phyloP scores from a whole-genome alignment of 2,329 filamentous ascomycete genomes.

The Colletotrichum coccodes region DNA sequence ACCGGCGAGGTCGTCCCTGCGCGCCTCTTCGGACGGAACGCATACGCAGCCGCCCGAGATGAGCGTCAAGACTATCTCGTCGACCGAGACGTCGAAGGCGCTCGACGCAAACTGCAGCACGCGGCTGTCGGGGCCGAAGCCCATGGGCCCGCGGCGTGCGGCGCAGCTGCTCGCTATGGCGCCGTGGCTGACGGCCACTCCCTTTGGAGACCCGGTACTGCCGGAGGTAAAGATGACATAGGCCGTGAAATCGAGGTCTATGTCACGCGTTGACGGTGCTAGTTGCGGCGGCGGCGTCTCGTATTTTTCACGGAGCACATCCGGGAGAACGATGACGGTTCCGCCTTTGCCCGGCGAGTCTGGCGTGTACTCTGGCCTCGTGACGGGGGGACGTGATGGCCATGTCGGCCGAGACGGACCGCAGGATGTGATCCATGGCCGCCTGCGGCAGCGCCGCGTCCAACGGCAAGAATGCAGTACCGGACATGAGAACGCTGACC shows the following conservation, averaged over 20 bases:
- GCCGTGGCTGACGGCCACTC: neutral
- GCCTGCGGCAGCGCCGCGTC: no score
- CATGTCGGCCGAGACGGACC: no score
- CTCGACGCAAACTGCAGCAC: constrained; percentile 24
- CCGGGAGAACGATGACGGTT: neutral
- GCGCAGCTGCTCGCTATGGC: no score
- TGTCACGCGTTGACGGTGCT: neutral
- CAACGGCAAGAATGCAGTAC: neutral
- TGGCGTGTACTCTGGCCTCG: neutral
- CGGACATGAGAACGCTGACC: neutral
- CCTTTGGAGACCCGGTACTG: neutral
- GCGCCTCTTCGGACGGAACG: neutral
- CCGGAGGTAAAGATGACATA: neutral
- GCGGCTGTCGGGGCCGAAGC: neutral
- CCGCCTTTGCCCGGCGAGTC: neutral
- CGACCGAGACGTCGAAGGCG: constrained; percentile 10
- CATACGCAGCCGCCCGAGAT: neutral
- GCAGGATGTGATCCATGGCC: no score
- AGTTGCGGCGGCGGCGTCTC: no score
- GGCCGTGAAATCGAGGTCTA: neutral
- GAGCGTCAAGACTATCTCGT: constrained; percentile 3
- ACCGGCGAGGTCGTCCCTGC: neutral
- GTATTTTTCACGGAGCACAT: neutral
- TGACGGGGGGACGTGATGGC: no score
- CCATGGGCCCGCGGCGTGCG: neutral